Base-by-base conservation (phyloP, 2,329 filamentous ascomycete genomes). In the Aspergillus sp. region DNA sequence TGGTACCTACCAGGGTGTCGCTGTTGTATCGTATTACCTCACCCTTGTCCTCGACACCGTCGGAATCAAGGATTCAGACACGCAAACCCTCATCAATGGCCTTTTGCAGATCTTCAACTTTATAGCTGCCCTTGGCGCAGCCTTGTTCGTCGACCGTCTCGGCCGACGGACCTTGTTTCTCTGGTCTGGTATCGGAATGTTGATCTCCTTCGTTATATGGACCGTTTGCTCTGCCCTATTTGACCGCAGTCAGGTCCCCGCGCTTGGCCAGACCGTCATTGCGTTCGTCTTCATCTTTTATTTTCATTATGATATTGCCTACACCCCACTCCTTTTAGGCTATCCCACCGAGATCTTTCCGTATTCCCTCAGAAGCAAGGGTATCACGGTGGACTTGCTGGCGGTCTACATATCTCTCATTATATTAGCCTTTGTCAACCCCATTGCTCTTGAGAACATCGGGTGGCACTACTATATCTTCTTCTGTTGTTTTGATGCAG, bases 311-410 rank as follows among this genome's bases (percentile, higher is more conserved):
- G 80, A 82, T 56, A 80, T 85, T 52, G 82, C 79, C 44, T 85
- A 82, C 67, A 83, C 80, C 0, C 81, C 81, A 45, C 73, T 85
- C 40, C 72, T 84, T 10, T 75, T 84, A 2, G 55, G 53, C 36
- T 85, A 85, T 58, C 77, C 81, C 1, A 76, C 83, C 6, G 83
- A 86, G 68, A 73, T 86, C 29, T 73, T 84, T 14, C 82, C 82
- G 0, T 85, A 82, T 70, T 75, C 78, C 71, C 84, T 55, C 21
- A 80, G 83, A 45, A 56, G 61, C 20, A 65, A 64, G 46, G 67
- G 66, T 1, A 40, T 67, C 0, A 63, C 63, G 1, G 53, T 65
- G 7, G 57, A 59, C 14, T 45, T 67, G 17, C 55, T 67, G 14
- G 58, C 59, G 1, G 59, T 64, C 5, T 64, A 68, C 31, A 49